A percentile compares a stretch with the other conserved stretches of the same genome.
Evolutionary conservation across 495 filamentous ascomycete genomes (phyloP).

Genomic region (Penicillium fimorum): DNA sequence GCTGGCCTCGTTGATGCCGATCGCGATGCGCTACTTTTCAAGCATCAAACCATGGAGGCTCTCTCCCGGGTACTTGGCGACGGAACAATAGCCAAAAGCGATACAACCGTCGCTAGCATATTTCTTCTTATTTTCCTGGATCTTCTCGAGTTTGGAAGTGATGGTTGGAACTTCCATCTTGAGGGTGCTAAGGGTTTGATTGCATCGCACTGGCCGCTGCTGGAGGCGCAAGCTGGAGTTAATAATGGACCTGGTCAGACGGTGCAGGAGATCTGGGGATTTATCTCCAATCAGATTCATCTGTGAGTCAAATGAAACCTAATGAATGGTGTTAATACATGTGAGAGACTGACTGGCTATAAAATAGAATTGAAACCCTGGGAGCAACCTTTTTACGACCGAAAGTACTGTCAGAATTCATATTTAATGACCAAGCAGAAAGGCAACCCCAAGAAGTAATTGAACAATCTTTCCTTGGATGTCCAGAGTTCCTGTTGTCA

Average conservation of each 20-base stretch:
- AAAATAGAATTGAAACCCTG: slow-evolving; percentile 40
- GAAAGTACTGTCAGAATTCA: slow-evolving; percentile 33
- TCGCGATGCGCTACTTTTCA: slow-evolving; percentile 50
- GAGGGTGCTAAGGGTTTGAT: slow-evolving; percentile 49
- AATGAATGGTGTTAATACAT: background rate
- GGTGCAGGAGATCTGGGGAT: slow-evolving; percentile 27
- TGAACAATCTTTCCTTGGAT: slow-evolving; percentile 43
- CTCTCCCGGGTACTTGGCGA: slow-evolving; percentile 34
- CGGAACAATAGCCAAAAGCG: slow-evolving; percentile 15
- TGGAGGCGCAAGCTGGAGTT: slow-evolving; percentile 19
- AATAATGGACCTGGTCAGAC: slow-evolving; percentile 24
- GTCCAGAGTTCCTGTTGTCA: slow-evolving; percentile 37
- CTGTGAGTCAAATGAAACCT: slow-evolving; percentile 14
- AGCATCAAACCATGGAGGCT: slow-evolving; percentile 49
- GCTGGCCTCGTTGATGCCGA: slow-evolving; percentile 22
- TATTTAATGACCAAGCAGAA: slow-evolving; percentile 15
- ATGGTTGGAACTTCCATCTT: slow-evolving; percentile 50
- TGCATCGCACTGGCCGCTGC: slow-evolving; percentile 16
- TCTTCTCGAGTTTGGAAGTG: slow-evolving; percentile 50
- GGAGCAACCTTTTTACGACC: slow-evolving; percentile 45
- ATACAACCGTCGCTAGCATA: slow-evolving; percentile 43
- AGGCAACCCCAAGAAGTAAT: slow-evolving; percentile 25
- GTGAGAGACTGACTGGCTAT: slow-evolving; percentile 2
- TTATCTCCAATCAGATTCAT: slow-evolving; percentile 31
- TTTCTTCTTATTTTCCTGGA: slow-evolving; percentile 53